Evolutionary conservation across 257 asterid species (phyloP).

Genomic region (Fraxinus pennsylvanica): DNA sequence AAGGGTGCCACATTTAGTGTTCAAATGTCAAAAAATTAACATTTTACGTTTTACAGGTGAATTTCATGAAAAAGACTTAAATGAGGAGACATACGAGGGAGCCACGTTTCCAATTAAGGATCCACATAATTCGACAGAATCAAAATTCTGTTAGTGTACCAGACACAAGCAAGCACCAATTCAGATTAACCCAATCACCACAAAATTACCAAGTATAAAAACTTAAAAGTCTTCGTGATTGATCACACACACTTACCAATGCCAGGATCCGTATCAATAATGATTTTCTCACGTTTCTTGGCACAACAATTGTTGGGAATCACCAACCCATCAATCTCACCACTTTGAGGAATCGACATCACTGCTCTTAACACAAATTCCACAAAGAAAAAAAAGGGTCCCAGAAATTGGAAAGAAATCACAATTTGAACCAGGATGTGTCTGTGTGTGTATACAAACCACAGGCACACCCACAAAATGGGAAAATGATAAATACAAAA

Average conservation of each 20-base stretch:
- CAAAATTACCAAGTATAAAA: neutral
- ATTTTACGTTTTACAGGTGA: neutral
- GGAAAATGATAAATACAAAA: neutral
- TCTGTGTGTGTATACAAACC: neutral
- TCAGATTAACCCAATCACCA: neutral
- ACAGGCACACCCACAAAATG: neutral
- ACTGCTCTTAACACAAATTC: slow-evolving; percentile 11
- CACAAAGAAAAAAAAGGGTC: slow-evolving; percentile 16
- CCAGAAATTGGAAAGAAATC: slow-evolving; percentile 12
- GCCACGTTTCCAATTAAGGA: neutral
- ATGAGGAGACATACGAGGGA: neutral
- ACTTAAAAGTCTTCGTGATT: slow-evolving; percentile 1
- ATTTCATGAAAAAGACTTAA: neutral
- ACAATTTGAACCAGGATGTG: neutral
- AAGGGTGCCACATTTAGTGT: neutral
- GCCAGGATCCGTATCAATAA: slow-evolving; percentile 72
- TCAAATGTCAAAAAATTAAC: neutral
- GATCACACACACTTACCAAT: slow-evolving; percentile 40
- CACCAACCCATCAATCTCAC: slow-evolving; percentile 13
- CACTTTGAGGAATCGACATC: slow-evolving; percentile 7
- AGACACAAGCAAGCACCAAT: too few relatives aligned
- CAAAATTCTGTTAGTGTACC: neutral
- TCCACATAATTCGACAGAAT: neutral
- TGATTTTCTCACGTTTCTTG: slow-evolving; percentile 44
- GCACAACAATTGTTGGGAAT: neutral